A percentile compares a stretch with the other conserved stretches of the same genome.
These are phyloP conservation scores for Vararia minispora DNA, from an alignment of 768 basidiomycete genomes.

Conservation along the genomic window DNA sequence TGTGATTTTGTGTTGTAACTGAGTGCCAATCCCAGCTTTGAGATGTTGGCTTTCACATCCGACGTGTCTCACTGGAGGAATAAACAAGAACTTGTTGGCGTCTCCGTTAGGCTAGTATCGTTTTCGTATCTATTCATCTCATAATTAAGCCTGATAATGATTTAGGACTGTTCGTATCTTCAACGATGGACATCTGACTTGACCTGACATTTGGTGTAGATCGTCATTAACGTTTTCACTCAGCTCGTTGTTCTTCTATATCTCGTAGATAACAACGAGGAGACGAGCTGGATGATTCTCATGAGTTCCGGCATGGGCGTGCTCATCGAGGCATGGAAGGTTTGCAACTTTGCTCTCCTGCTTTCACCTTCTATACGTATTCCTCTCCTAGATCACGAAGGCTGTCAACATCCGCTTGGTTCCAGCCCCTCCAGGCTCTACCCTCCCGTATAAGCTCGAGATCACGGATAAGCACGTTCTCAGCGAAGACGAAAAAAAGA, in stretches of 20 bases:
- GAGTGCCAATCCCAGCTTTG: conserved; percentile 45
- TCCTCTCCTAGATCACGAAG: conserved; percentile 54
- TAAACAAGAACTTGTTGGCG: conserved; percentile 90
- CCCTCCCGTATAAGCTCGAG: conserved; percentile 68
- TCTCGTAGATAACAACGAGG: conserved; percentile 88
- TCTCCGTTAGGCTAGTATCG: conserved; percentile 77
- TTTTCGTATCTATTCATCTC: conserved; percentile 12
- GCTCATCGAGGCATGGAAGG: conserved; percentile 92
- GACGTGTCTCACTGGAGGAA: conserved; percentile 95
- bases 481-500: conserved; percentile 95
- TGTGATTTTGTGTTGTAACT: conserved; percentile 4
- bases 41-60: conserved; percentile 91
- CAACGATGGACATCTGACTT: too few relatives aligned
- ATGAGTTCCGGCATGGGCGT: conserved; percentile 77
- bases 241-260: conserved; percentile 84
- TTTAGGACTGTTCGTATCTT: conserved; percentile 5
- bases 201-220: conserved; percentile 26
- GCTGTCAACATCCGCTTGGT: conserved; percentile 79
- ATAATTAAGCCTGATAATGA: conserved; percentile 40
- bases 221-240: conserved; percentile 92
- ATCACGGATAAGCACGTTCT: conserved; percentile 94
- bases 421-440: conserved; percentile 47
- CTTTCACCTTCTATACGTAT: neutral
- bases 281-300: conserved; percentile 98
- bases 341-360: conserved; percentile 17